Percentiles rank a stretch among this genome's conserved stretches.
phyloP scores from a whole-genome alignment of 805 yeast species.

The Ogataea wickerhamii region DNA sequence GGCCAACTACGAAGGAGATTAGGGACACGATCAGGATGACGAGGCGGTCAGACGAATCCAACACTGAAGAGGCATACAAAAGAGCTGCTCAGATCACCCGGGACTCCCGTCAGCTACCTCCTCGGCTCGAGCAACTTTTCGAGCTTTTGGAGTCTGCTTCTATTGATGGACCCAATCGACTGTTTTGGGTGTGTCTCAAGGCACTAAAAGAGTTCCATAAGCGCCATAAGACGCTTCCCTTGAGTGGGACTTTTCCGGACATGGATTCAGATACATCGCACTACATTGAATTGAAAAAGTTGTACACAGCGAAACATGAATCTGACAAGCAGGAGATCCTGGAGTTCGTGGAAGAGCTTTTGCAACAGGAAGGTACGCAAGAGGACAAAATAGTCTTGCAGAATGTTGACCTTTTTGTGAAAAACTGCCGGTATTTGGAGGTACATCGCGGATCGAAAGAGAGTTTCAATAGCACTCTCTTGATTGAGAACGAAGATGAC shows the following conservation, averaged over 20 bases:
- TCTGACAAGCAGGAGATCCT: slow-evolving; percentile 44
- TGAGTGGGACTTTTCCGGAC: slow-evolving; percentile 77
- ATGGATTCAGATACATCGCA: slow-evolving; percentile 75
- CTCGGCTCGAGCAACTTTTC: slow-evolving; percentile 26
- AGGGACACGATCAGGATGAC: slow-evolving; percentile 15
- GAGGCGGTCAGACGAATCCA: slow-evolving; percentile 30
- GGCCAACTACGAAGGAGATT: slow-evolving; percentile 22
- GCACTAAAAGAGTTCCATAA: slow-evolving; percentile 54
- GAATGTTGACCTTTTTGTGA: slow-evolving; percentile 50
- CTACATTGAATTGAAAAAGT: slow-evolving; percentile 53
- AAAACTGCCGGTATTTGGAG: slow-evolving; percentile 52
- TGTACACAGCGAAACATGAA: slow-evolving; percentile 55
- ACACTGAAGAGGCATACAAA: slow-evolving; percentile 31
- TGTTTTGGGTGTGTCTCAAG: slow-evolving; percentile 60
- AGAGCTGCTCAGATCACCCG: slow-evolving; percentile 46
- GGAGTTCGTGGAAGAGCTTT: slow-evolving; percentile 28
- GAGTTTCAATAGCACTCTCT: slow-evolving; percentile 19
- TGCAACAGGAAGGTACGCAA: slow-evolving; percentile 29
- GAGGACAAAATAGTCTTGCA: slow-evolving; percentile 31
- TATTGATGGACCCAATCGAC: slow-evolving; percentile 24
- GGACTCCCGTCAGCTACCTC: slow-evolving; percentile 33
- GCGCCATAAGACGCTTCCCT: slow-evolving; percentile 48
- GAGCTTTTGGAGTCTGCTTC: slow-evolving; percentile 20
- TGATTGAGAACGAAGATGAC: slow-evolving; percentile 7
- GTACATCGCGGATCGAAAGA: slow-evolving; percentile 46